A percentile compares a stretch with the other conserved stretches of the same genome.
phyloP scores from a whole-genome alignment of 2,329 filamentous ascomycete species.

The Curvularia hawaiiensis region DNA sequence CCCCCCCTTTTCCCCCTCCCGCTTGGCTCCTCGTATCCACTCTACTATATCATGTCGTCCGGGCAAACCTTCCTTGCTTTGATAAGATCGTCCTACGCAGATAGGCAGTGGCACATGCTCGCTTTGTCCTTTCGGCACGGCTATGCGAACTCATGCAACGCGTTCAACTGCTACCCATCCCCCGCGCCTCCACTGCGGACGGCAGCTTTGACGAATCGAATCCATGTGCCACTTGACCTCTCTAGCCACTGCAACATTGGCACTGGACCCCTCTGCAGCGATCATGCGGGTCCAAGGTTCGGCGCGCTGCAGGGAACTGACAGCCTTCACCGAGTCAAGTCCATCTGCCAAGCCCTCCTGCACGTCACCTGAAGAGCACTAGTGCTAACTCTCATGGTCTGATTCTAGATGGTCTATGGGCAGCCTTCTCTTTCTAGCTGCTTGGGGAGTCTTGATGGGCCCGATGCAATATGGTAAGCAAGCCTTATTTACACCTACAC shows the following conservation, averaged over 20 bases:
- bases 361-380: slow-evolving; percentile 32
- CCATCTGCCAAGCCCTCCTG: slow-evolving; percentile 26
- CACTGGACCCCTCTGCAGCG: slow-evolving; percentile 40
- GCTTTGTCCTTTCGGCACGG: slow-evolving; percentile 29
- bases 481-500: slow-evolving; percentile 28
- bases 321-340: slow-evolving; percentile 37
- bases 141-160: slow-evolving; percentile 41
- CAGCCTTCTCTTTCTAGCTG: slow-evolving; percentile 85
- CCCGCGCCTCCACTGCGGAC: slow-evolving; percentile 16
- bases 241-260: slow-evolving; percentile 45
- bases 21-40: slow-evolving; percentile 17
- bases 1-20: slow-evolving; percentile 15
- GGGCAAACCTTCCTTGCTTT: slow-evolving; percentile 21
- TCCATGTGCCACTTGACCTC: slow-evolving; percentile 40
- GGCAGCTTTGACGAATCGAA: slow-evolving; percentile 28
- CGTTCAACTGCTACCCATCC: slow-evolving; percentile 14
- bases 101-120: slow-evolving; percentile 35
- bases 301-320: slow-evolving; percentile 44
- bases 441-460: slow-evolving; percentile 95
- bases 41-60: background rate
- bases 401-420: slow-evolving; percentile 86
- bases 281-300: slow-evolving; percentile 50
- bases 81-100: slow-evolving; percentile 27
- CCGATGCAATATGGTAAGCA: slow-evolving; percentile 71
- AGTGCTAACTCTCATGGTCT: slow-evolving; percentile 45